phyloP scores from a whole-genome alignment of 148 eudicot species.

The Silene conica region DNA sequence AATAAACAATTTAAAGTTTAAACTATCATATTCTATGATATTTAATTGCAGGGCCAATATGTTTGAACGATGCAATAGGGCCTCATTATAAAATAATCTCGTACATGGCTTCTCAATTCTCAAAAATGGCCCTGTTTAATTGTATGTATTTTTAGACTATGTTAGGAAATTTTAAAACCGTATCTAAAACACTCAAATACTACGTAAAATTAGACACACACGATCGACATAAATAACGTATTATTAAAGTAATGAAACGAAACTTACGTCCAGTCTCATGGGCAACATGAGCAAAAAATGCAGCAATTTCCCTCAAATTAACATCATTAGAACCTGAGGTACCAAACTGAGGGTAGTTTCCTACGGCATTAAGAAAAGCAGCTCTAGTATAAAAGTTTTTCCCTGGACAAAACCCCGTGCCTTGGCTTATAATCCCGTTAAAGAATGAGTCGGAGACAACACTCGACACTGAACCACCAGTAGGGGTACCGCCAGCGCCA shows the following conservation, averaged over 20 bases:
- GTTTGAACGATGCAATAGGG: too few relatives aligned
- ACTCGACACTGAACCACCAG: constrained; percentile 29
- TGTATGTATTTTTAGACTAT: too few relatives aligned
- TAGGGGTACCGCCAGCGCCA: background rate
- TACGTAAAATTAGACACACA: too few relatives aligned
- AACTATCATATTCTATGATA: too few relatives aligned
- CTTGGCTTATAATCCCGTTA: constrained; percentile 39
- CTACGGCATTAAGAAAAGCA: constrained; percentile 38
- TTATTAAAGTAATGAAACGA: background rate
- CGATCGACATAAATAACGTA: background rate
- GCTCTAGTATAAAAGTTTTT: constrained; percentile 47
- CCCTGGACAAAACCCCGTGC: constrained; percentile 38
- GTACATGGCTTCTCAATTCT: too few relatives aligned
- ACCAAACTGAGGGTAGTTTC: constrained; percentile 38
- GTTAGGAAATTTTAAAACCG: too few relatives aligned
- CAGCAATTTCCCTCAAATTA: constrained; percentile 58
- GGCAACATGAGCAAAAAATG: constrained; percentile 64
- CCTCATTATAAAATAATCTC: too few relatives aligned
- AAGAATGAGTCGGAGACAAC: constrained; percentile 45
- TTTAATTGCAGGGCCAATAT: too few relatives aligned
- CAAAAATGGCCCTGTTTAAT: too few relatives aligned
- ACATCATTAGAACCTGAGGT: constrained; percentile 40
- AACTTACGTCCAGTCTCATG: constrained; percentile 72
- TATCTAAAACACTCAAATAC: too few relatives aligned
- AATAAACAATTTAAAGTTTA: too few relatives aligned